phyloP scores from a whole-genome alignment of 352 stramenopile species.

The Globisporangium splendens region DNA sequence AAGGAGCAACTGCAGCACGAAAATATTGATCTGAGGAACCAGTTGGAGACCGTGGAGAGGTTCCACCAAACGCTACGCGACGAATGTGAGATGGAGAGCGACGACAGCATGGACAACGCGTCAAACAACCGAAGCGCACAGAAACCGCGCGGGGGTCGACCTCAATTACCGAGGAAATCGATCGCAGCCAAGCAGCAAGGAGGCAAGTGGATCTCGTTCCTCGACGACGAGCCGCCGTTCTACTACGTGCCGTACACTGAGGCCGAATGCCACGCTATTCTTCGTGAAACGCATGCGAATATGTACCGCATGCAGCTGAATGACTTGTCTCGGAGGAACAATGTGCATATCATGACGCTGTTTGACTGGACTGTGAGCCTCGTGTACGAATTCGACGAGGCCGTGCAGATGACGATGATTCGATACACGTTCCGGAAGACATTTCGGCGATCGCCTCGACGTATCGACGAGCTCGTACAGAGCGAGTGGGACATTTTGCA shows the following conservation, averaged over 20 bases:
- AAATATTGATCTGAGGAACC: not conserved
- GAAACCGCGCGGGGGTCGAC: not conserved
- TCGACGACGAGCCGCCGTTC: conserved; percentile 1
- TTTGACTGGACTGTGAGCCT: conserved; percentile 1
- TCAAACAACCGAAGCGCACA: not conserved
- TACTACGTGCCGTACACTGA: conserved; percentile 1
- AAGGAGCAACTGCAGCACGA: not conserved
- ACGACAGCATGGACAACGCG: too few species aligned
- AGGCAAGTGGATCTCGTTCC: not conserved
- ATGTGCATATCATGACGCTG: not conserved
- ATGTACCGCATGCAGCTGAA: too few species aligned
- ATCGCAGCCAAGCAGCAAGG: too few species aligned
- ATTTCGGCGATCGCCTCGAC: not conserved
- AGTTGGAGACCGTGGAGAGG: not conserved
- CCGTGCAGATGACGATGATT: conserved; percentile 4
- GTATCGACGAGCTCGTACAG: conserved; percentile 2
- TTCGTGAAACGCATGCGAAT: too few species aligned
- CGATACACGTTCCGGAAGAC: conserved; percentile 8
- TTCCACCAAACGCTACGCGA: not conserved
- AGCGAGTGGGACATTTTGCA: conserved; percentile 6
- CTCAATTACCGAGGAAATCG: too few species aligned
- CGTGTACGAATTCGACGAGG: conserved; percentile 1
- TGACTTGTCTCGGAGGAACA: too few species aligned
- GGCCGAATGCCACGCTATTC: too few species aligned
- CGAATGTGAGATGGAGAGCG: not conserved